Evolutionary conservation across 2,329 filamentous ascomycete species (phyloP).

Genomic region (Penicillium brevicompactum): DNA sequence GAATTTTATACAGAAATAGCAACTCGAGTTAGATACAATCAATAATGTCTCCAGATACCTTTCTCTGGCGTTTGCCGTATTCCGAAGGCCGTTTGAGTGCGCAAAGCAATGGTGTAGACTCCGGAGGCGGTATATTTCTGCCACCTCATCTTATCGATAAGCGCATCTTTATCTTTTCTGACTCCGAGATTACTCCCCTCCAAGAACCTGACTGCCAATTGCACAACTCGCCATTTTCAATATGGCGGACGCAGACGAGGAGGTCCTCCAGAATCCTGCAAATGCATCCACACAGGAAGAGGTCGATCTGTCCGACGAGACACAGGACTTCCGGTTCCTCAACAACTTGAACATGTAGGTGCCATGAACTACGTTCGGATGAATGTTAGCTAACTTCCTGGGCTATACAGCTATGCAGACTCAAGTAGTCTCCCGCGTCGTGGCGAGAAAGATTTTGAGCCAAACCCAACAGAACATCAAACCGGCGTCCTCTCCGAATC

Average conservation of each 20-base stretch:
- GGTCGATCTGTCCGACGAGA: constrained; percentile 72
- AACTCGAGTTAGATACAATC: not conserved
- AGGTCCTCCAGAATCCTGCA: constrained; percentile 36
- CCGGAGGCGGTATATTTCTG: not conserved
- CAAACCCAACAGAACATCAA: constrained; percentile 83
- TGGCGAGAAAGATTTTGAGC: constrained; percentile 96
- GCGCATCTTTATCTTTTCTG: constrained; percentile 11
- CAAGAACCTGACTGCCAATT: not conserved
- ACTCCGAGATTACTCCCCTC: constrained; percentile 20
- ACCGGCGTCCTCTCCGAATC: constrained; percentile 76
- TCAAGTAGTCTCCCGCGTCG: constrained; percentile 70
- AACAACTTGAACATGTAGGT: constrained; percentile 55
- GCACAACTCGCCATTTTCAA: not conserved
- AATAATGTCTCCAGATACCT: not conserved
- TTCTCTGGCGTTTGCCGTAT: too few relatives aligned
- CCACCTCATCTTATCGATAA: constrained; percentile 26
- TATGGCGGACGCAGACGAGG: constrained; percentile 51
- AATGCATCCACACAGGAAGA: constrained; percentile 47
- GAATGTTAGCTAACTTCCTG: not conserved
- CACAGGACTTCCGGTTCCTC: constrained; percentile 83
- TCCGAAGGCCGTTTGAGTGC: too few relatives aligned
- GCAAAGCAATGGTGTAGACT: too few relatives aligned
- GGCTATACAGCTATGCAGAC: constrained; percentile 35
- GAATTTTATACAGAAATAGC: not conserved
- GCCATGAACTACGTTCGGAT: not conserved